A percentile compares a stretch with the other conserved stretches of the same genome.
phyloP scores from a whole-genome alignment of 1,284 basidiomycete genomes.

The Pisolithus thermaeus region DNA sequence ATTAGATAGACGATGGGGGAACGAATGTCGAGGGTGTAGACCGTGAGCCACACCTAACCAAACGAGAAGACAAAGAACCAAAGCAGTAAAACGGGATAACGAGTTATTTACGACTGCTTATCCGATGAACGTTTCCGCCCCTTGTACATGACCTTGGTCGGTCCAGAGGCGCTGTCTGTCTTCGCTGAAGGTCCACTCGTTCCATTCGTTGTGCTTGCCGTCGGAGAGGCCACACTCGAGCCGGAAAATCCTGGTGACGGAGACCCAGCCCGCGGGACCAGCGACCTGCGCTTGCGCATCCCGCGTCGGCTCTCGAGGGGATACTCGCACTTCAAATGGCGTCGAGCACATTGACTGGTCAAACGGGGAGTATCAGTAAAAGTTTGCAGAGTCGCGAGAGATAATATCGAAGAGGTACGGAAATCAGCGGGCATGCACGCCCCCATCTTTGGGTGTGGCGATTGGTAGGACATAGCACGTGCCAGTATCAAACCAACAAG shows the following conservation, averaged over 20 bases:
- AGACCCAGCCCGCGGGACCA: conserved; percentile 25
- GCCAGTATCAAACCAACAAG: neutral
- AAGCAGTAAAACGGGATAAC: conserved; percentile 3
- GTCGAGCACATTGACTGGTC: conserved; percentile 54
- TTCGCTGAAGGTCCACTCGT: neutral
- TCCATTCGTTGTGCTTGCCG: neutral
- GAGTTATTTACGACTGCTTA: conserved; percentile 17
- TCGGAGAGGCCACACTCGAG: neutral
- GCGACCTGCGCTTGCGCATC: conserved; percentile 46
- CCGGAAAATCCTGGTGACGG: conserved; percentile 8
- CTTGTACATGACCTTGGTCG: conserved; percentile 17
- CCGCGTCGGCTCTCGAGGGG: conserved; percentile 55
- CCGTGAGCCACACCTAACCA: neutral
- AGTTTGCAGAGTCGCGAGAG: neutral
- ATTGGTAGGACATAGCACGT: conserved; percentile 17
- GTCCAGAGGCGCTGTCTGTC: conserved; percentile 10
- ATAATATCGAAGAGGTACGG: conserved; percentile 5
- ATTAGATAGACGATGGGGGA: conserved; percentile 21
- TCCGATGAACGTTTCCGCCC: conserved; percentile 25
- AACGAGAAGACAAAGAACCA: conserved; percentile 8
- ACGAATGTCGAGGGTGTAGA: conserved; percentile 5
- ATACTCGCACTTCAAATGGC: conserved; percentile 53
- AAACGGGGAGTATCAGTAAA: conserved; percentile 5
- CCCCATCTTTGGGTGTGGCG: conserved; percentile 6
- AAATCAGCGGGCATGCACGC: conserved; percentile 12